Conservation (phyloP, 192 early-diverging fungal genomes). For the Entophlyctis luteolus region DNA sequence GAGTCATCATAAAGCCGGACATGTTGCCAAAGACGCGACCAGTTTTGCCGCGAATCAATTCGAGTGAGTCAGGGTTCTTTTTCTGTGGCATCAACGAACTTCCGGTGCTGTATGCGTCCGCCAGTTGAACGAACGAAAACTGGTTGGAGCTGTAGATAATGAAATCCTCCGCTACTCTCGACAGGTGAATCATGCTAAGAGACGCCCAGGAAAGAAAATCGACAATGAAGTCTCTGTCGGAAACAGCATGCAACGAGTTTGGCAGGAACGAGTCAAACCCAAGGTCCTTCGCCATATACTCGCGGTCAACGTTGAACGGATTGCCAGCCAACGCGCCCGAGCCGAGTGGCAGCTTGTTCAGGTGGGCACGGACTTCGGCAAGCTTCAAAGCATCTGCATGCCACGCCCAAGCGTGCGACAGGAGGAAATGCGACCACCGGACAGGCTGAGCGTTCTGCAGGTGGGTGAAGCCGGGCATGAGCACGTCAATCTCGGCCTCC, state of each 20-base stretch:
- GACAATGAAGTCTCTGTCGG: conserved; percentile 95
- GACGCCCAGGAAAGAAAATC: conserved; percentile 95
- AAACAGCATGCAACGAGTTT: conserved; percentile 88
- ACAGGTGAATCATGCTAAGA: conserved; percentile 87
- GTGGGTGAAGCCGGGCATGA: conserved; percentile 99
- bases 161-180: conserved; percentile 87
- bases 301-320: conserved; percentile 92
- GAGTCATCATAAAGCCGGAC: conserved; percentile 96
- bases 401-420: conserved; percentile 87
- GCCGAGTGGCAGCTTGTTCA: conserved; percentile 84
- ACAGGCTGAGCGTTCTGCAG: conserved; percentile 97
- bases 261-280: conserved; percentile 80
- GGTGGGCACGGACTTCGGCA: conserved; percentile 71
- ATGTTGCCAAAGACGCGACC: conserved; percentile 94
- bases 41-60: conserved; percentile 92
- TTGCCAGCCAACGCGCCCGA: conserved; percentile 94
- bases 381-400: conserved; percentile 84
- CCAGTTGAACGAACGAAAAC: conserved; percentile 91
- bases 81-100: conserved; percentile 99
- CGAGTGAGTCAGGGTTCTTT: conserved; percentile 96
- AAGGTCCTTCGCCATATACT: conserved; percentile 81
- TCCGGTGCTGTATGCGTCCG: conserved; percentile 91
- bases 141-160: conserved; percentile 91
- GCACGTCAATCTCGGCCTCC: conserved; percentile 80
- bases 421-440: conserved; percentile 89